Base-by-base conservation (phyloP, 1,284 basidiomycete genomes). In the Heliocybe sulcata region DNA sequence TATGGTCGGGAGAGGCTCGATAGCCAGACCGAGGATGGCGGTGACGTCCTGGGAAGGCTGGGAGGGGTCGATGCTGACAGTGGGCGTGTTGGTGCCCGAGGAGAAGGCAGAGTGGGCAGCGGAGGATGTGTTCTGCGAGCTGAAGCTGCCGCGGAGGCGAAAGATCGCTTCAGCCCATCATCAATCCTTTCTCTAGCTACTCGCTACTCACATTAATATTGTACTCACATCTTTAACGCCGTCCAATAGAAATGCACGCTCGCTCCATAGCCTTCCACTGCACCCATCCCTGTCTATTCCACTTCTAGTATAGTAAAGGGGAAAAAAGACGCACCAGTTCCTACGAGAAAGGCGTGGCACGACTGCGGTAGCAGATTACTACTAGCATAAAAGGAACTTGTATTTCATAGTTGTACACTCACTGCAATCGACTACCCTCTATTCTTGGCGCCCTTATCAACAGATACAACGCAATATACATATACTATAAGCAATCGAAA, bases 171-270 rank as follows among this genome's bases (percentile, higher is more conserved):
- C 92, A 94, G 51, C 38, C 19, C 49, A 23, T 29, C 27, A 19
- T 35, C n/a, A n/a, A 26, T 38, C 51, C 51, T 10, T 22, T 45
- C 26, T 53, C 45, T 16, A 33, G 52, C 14, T 33, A 8, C n/a
- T 45, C 14, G 45, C 14, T 33, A 27, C 35, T 19, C 22, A 38
- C 27, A 35, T 9, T 25, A 23, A n/a, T 35, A 55, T 50, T 45
- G 45, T 8, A 77, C 90, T 66, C 65, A 92, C 92, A 92, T 90
- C 64, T 94, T 94, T 22, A 97, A 75, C 12, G 88, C 90, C 0
- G 93, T 93, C 85, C 89, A 93, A 64, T 87, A 85, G 65, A 96
- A 88, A 68, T 96, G 93, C 1, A 96, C 91, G 0, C 92, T 87
- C 11, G 90, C 92, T 27, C 88, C 94, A 66, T 86, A 95, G 3